phyloP scores from a whole-genome alignment of 2,329 filamentous ascomycete genomes.

The Tolypocladium pustulatum region DNA sequence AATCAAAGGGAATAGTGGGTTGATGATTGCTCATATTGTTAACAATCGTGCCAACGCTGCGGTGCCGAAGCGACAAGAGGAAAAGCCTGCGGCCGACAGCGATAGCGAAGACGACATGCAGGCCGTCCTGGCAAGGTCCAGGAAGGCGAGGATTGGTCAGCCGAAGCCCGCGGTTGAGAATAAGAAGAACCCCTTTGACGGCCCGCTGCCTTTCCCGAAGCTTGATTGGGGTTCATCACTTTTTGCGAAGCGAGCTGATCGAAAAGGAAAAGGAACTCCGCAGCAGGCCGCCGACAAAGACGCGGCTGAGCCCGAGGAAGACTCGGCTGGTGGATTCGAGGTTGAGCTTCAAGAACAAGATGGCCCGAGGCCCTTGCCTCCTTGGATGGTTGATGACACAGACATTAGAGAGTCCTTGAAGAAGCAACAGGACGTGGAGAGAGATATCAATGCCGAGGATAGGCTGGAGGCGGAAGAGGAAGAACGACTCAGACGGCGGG shows the following conservation, averaged over 20 bases:
- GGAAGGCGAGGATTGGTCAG: constrained; percentile 41
- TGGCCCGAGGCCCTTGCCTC: constrained; percentile 53
- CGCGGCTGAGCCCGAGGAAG: constrained; percentile 29
- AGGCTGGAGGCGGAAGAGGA: constrained; percentile 46
- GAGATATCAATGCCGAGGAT: constrained; percentile 55
- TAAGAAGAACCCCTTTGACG: constrained; percentile 56
- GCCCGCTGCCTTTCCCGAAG: constrained; percentile 85
- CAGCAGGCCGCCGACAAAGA: constrained; percentile 13
- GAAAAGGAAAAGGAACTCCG: constrained; percentile 10
- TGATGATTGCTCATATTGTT: constrained; percentile 61
- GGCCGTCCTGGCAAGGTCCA: constrained; percentile 62
- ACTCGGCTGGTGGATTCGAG: constrained; percentile 56
- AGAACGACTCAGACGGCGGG: constrained; percentile 31
- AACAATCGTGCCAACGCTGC: constrained; percentile 61
- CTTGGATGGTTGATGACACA: constrained; percentile 58
- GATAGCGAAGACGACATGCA: constrained; percentile 76
- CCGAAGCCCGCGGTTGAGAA: constrained; percentile 33
- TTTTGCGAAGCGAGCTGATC: constrained; percentile 32
- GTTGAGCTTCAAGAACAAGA: constrained; percentile 32
- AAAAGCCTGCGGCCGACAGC: constrained; percentile 31
- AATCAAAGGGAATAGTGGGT: constrained; percentile 38
- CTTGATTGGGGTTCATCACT: constrained; percentile 58
- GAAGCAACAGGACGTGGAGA: constrained; percentile 45
- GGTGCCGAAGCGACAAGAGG: constrained; percentile 30
- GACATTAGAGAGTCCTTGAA: constrained; percentile 57